A percentile compares a stretch with the other conserved stretches of the same genome.
Evolutionary conservation across 306 rosid species (phyloP).

Genomic region (Rubus idaeus): DNA sequence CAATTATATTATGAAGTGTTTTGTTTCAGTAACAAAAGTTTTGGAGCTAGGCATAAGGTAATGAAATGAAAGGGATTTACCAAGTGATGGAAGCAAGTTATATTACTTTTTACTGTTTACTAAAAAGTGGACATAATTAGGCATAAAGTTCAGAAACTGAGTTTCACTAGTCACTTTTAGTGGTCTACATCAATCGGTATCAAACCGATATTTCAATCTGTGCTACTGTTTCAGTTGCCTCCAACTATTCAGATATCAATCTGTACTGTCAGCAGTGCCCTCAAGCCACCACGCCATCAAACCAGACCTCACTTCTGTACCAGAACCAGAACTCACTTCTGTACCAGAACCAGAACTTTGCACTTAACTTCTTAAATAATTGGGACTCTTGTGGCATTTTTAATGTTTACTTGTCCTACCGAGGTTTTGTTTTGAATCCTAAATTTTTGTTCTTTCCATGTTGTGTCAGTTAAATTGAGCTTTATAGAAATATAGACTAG

Average conservation of each 20-base stretch:
- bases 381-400: not conserved
- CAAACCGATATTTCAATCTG: not conserved
- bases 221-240: constrained; percentile 2
- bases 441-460: not conserved
- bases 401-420: not conserved
- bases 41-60: not conserved
- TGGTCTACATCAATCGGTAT: not conserved
- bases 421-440: not conserved
- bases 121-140: not conserved
- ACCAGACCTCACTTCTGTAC: not conserved
- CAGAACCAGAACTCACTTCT: not conserved
- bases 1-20: not conserved
- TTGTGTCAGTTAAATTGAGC: not conserved
- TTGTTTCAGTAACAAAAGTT: not conserved
- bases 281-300: not conserved
- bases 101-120: not conserved
- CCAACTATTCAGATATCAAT: not conserved
- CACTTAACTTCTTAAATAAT: not conserved
- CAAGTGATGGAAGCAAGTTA: not conserved
- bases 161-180: not conserved
- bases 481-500: not conserved
- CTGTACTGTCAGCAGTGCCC: not conserved
- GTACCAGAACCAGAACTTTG: not conserved
- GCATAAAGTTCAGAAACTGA: not conserved
- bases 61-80: not conserved